Conservation (phyloP, 2,329 filamentous ascomycete species). For the Scedosporium aurantiacum region DNA sequence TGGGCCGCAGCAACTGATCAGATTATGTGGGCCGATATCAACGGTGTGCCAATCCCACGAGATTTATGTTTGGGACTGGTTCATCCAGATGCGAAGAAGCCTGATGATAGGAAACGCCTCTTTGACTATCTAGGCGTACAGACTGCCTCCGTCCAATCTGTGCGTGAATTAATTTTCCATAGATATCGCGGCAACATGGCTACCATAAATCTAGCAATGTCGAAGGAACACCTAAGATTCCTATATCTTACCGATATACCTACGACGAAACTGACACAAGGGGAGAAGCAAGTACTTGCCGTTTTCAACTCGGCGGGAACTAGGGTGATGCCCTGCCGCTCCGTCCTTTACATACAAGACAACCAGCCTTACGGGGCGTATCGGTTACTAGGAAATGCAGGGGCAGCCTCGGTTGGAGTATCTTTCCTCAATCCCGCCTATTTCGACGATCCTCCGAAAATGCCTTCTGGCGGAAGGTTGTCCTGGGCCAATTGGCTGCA, state of each 20-base stretch:
- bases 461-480: background rate
- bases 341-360: background rate
- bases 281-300: background rate
- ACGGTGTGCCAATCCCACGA: background rate
- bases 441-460: background rate
- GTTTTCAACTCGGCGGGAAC: background rate
- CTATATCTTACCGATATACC: conserved; percentile 1
- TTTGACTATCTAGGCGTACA: background rate
- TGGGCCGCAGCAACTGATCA: background rate
- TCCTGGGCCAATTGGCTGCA: background rate
- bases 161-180: background rate
- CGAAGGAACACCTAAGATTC: background rate
- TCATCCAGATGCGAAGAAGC: background rate
- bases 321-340: background rate
- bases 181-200: background rate
- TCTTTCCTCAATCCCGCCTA: background rate
- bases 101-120: background rate
- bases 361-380: conserved; percentile 3
- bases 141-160: background rate
- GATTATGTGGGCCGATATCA: background rate
- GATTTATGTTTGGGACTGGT: background rate
- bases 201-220: background rate
- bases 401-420: background rate
- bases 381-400: background rate
- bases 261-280: background rate